phyloP scores from a whole-genome alignment of 2,329 filamentous ascomycete species.

The Neopestalotiopsis sp. region DNA sequence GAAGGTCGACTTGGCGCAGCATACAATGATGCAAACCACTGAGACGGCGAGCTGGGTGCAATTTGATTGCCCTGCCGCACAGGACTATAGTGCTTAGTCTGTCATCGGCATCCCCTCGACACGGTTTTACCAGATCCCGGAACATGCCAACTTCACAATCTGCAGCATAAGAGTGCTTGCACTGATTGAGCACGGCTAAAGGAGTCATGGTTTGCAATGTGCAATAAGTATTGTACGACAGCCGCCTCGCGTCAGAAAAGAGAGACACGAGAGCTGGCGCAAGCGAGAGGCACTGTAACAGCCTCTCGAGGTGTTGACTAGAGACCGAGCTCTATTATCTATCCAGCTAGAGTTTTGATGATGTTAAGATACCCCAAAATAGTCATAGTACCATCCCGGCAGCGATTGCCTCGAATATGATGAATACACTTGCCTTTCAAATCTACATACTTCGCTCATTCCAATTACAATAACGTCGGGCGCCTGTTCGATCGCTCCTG shows the following conservation, averaged over 20 bases:
- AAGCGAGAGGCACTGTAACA: neutral
- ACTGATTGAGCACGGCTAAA: neutral
- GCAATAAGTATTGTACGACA: neutral
- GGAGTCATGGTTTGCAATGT: neutral
- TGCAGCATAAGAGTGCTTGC: neutral
- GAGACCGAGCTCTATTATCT: neutral
- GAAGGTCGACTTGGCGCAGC: neutral
- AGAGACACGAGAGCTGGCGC: neutral
- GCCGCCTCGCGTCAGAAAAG: neutral
- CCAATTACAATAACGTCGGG: neutral
- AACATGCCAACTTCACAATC: neutral
- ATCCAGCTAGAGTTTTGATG: neutral
- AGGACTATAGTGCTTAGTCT: neutral
- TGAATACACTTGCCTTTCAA: neutral
- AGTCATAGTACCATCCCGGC: neutral
- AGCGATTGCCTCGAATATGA: neutral
- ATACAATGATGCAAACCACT: neutral
- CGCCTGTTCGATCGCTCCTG: neutral
- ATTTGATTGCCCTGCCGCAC: neutral
- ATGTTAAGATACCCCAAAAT: neutral
- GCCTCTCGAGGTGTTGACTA: neutral
- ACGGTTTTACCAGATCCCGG: neutral
- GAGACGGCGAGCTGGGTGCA: neutral
- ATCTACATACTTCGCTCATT: neutral
- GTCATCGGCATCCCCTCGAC: neutral